These are phyloP conservation scores for Globisporangium nagaii DNA, from an alignment of 352 stramenopile species.

Conservation along the genomic window DNA sequence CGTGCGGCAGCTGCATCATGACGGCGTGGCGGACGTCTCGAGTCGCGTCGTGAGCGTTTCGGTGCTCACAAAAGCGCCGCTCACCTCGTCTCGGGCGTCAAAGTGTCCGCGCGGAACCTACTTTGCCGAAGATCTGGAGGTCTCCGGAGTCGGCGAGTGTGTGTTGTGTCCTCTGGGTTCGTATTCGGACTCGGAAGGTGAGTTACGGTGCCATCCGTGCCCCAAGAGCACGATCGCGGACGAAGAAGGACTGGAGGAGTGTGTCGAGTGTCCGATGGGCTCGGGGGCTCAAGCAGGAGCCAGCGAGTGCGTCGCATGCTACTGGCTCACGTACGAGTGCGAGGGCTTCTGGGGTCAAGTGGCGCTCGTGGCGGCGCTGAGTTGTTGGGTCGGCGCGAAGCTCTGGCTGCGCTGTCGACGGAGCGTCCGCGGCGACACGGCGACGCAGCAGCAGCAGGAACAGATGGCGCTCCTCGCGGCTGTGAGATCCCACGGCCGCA, in stretches of 20 bases:
- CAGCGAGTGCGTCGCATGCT: constrained; percentile 33
- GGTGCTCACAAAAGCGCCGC: neutral
- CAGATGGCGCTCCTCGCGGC: constrained; percentile 36
- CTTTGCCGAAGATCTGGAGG: constrained; percentile 8
- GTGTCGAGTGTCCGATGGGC: constrained; percentile 28
- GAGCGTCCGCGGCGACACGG: constrained; percentile 22
- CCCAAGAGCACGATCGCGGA: constrained; percentile 30
- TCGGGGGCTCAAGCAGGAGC: constrained; percentile 28
- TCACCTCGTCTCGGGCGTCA: constrained; percentile 21
- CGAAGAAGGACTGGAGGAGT: constrained; percentile 29
- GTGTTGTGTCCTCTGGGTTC: constrained; percentile 28
- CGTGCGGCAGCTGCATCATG: constrained; percentile 9
- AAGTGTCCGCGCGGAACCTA: constrained; percentile 26
- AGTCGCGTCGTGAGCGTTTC: constrained; percentile 3
- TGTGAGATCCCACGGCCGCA: constrained; percentile 45
- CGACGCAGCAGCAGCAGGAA: constrained; percentile 31
- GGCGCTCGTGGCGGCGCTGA: constrained; percentile 18
- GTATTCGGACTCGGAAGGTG: constrained; percentile 21
- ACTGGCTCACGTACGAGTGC: constrained; percentile 46
- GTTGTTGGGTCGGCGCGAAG: constrained; percentile 10
- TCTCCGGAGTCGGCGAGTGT: constrained; percentile 12
- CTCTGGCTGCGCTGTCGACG: constrained; percentile 26
- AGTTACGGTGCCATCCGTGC: constrained; percentile 31
- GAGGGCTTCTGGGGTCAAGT: constrained; percentile 57
- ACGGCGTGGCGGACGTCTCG: constrained; percentile 7